Conservation (phyloP, 306 rosid species). For the Acacia melanoxylon region DNA sequence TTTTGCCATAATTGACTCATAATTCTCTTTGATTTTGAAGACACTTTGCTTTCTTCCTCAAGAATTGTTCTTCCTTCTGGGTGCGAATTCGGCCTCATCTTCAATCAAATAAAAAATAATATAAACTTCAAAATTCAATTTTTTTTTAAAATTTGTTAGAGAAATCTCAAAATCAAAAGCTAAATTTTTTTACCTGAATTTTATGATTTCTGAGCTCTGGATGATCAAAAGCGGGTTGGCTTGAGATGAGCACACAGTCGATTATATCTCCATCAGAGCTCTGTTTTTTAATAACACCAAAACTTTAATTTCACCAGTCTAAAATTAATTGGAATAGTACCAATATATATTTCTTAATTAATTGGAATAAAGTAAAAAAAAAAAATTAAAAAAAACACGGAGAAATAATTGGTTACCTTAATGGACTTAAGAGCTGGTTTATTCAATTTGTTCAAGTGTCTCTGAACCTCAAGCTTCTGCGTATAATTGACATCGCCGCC, state of each 20-base stretch:
- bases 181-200: conserved; percentile 40
- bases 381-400: not conserved
- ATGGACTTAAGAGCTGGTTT: conserved; percentile 57
- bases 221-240: conserved; percentile 63
- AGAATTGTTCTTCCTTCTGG: conserved; percentile 36
- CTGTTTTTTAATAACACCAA: conserved; percentile 31
- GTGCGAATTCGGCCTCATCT: conserved; percentile 47
- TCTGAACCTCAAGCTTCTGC: conserved; percentile 46
- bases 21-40: conserved; percentile 35
- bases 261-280: conserved; percentile 66
- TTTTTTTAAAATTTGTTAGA: no score
- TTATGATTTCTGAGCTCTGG: conserved; percentile 54
- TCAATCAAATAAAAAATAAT: not conserved
- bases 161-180: not conserved
- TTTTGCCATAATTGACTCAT: conserved; percentile 48
- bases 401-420: conserved; percentile 35
- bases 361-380: not conserved
- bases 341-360: not conserved
- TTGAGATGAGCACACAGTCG: conserved; percentile 49
- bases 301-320: not conserved
- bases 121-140: not conserved
- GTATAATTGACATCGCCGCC: not conserved
- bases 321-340: not conserved
- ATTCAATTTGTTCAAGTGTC: conserved; percentile 55
- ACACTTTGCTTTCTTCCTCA: conserved; percentile 39